Conservation (phyloP, 179 eudicot genomes). For the Beta macrorhiza region DNA sequence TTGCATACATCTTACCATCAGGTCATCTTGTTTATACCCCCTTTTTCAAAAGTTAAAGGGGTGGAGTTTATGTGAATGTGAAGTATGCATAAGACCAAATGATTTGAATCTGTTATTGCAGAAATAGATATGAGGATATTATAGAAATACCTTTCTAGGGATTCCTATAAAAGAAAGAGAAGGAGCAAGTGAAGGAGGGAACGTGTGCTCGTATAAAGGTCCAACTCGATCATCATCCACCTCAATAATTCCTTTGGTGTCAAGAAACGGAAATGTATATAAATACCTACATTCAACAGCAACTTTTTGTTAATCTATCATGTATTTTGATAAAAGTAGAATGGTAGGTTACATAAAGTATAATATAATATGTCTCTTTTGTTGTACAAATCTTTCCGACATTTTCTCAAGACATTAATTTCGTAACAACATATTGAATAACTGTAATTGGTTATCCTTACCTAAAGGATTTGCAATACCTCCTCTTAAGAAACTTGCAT, state of each 20-base stretch:
- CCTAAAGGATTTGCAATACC: conserved; percentile 12
- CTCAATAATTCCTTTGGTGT: conserved; percentile 68
- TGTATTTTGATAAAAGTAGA: not conserved
- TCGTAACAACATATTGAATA: not conserved
- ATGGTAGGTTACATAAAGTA: not conserved
- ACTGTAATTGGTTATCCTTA: not conserved
- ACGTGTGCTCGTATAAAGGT: conserved; percentile 73
- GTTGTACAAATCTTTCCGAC: not conserved
- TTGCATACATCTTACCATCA: no score
- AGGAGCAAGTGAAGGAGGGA: conserved; percentile 79
- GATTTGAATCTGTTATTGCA: not conserved
- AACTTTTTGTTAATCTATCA: conserved; percentile 12
- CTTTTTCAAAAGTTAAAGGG: no score
- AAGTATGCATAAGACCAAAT: not conserved
- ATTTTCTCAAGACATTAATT: not conserved
- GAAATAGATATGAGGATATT: not conserved
- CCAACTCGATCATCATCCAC: conserved; percentile 84
- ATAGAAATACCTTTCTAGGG: conserved; percentile 52
- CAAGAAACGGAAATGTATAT: conserved; percentile 79
- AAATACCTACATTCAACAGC: conserved; percentile 50
- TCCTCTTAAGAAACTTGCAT: conserved; percentile 3
- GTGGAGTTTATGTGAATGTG: no score
- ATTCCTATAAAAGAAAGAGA: conserved; percentile 80
- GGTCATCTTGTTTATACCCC: no score
- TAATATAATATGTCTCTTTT: not conserved